Conservation (phyloP, 163 green algal species). For the Scenedesmus sp. region DNA sequence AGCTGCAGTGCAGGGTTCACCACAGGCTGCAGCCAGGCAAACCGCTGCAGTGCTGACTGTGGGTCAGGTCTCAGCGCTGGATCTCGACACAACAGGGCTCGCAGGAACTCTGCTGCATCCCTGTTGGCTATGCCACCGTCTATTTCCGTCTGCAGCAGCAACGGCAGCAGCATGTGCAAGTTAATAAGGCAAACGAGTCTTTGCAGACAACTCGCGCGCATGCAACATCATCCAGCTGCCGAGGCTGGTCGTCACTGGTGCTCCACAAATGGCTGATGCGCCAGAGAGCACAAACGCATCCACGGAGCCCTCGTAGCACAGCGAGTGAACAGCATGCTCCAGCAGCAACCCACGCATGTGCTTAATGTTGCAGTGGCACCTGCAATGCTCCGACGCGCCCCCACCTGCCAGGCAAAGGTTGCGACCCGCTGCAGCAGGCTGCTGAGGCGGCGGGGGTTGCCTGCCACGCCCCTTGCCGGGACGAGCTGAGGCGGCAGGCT, state of each 20-base stretch:
- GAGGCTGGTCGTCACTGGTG: too few species aligned
- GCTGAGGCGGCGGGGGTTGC: background rate
- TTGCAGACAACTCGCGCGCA: too few species aligned
- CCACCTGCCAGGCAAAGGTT: constrained; percentile 10
- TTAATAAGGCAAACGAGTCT: too few species aligned
- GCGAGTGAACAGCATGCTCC: too few species aligned
- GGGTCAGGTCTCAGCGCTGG: background rate
- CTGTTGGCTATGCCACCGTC: background rate
- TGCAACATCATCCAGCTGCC: too few species aligned
- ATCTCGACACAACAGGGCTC: background rate
- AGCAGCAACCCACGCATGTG: too few species aligned
- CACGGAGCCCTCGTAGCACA: too few species aligned
- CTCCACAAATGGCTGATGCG: too few species aligned
- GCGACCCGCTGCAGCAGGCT: constrained; percentile 20
- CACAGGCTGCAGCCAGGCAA: background rate
- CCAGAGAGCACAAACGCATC: too few species aligned
- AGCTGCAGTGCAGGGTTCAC: background rate
- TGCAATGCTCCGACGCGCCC: background rate
- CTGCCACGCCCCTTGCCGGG: background rate
- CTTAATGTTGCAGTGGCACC: too few species aligned
- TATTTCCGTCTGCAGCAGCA: background rate
- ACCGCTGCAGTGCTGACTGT: background rate
- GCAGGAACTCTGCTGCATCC: background rate
- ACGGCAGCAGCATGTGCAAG: background rate
- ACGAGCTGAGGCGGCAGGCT: background rate